Percentiles rank a stretch among this genome's conserved stretches.
phyloP scores from a whole-genome alignment of 1,139 yeast genomes.

The Wickerhamiella infanticola region DNA sequence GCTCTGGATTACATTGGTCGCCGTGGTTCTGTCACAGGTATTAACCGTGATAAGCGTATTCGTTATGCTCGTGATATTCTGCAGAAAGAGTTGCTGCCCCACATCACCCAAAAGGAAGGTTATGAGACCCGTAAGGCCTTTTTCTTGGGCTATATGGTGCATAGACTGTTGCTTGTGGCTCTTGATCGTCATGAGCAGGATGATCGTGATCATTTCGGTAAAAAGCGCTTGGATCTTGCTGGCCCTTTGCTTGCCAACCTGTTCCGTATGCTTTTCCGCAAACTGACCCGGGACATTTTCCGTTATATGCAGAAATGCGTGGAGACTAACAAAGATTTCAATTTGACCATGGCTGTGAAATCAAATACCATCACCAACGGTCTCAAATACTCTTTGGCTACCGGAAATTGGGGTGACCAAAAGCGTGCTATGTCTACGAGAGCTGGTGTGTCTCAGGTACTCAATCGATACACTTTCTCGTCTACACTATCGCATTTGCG shows the following conservation, averaged over 20 bases:
- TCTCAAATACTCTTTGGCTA: conserved; percentile 89
- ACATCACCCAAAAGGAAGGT: conserved; percentile 94
- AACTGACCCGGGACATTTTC: conserved; percentile 85
- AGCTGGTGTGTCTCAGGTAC: conserved; percentile 98
- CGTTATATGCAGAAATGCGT: conserved; percentile 98
- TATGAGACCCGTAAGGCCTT: conserved; percentile 94
- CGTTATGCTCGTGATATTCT: conserved; percentile 93
- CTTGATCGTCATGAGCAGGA: conserved; percentile 95
- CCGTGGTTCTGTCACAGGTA: conserved; percentile 90
- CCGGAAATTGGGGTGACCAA: conserved; percentile 99
- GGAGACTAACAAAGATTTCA: conserved; percentile 93
- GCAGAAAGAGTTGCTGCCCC: conserved; percentile 92
- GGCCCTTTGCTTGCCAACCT: conserved; percentile 93
- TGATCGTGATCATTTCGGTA: conserved; percentile 98
- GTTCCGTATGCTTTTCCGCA: conserved; percentile 86
- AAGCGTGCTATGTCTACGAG: conserved; percentile 97
- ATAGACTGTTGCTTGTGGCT: conserved; percentile 85
- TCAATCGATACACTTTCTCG: conserved; percentile 93
- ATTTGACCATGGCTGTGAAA: conserved; percentile 88
- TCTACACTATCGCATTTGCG: conserved; percentile 95
- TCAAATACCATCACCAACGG: conserved; percentile 96
- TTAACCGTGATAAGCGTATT: conserved; percentile 93
- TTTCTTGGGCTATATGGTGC: conserved; percentile 95
- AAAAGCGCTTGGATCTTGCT: conserved; percentile 92
- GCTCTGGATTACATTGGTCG: conserved; percentile 96